A percentile compares a stretch with the other conserved stretches of the same genome.
Evolutionary conservation across 352 stramenopile species (phyloP).

Genomic region (Phytophthora cactorum): DNA sequence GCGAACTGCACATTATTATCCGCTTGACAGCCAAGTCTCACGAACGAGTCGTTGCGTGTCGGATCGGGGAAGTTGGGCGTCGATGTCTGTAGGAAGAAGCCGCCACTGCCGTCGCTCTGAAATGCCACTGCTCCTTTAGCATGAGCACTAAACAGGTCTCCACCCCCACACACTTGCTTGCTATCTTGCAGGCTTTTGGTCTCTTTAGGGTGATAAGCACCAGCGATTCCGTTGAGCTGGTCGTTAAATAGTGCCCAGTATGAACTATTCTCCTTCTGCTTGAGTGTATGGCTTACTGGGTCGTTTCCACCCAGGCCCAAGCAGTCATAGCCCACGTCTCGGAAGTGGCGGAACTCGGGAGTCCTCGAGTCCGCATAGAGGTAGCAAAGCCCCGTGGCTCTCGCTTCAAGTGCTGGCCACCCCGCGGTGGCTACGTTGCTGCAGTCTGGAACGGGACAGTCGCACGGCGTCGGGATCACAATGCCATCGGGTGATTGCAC

Average conservation of each 20-base stretch:
- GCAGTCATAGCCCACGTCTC: constrained; percentile 73
- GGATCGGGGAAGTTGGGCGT: constrained; percentile 83
- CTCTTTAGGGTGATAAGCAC: constrained; percentile 24
- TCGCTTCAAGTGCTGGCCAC: constrained; percentile 33
- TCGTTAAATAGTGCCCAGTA: constrained; percentile 87
- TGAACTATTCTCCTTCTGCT: constrained; percentile 40
- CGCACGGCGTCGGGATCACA: constrained; percentile 60
- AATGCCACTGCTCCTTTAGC: constrained; percentile 77
- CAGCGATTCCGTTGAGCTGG: constrained; percentile 75
- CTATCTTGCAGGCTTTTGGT: not conserved
- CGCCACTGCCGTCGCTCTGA: constrained; percentile 38
- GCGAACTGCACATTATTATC: constrained; percentile 84
- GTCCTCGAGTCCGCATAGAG: constrained; percentile 72
- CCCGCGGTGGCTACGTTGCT: constrained; percentile 49
- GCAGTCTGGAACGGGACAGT: constrained; percentile 67
- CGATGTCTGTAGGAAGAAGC: constrained; percentile 79
- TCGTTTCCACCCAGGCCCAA: constrained; percentile 80
- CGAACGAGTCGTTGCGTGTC: constrained; percentile 48
- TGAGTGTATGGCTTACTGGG: constrained; percentile 74
- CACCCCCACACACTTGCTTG: constrained; percentile 53
- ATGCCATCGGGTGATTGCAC: constrained; percentile 30
- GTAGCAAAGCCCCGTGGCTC: constrained; percentile 75
- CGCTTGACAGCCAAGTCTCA: constrained; percentile 69
- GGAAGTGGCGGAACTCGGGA: constrained; percentile 66
- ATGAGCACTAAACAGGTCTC: constrained; percentile 70